A percentile compares a stretch with the other conserved stretches of the same genome.
phyloP scores from a whole-genome alignment of 257 asterid genomes.

The Apocynum venetum region DNA sequence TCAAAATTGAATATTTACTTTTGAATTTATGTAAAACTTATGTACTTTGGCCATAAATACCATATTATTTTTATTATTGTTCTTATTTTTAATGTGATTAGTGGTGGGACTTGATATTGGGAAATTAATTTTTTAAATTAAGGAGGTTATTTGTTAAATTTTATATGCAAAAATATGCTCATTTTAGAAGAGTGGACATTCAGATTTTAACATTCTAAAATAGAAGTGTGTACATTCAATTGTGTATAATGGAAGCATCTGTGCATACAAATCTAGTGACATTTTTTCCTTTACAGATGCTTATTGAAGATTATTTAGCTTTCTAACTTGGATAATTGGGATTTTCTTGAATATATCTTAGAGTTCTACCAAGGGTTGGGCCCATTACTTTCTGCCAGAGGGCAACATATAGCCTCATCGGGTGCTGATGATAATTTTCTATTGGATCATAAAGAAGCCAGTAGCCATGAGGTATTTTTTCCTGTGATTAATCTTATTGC shows the following conservation, averaged over 20 bases:
- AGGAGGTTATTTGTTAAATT: neutral
- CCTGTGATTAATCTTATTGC: neutral
- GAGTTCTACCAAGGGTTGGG: constrained; percentile 62
- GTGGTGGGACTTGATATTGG: neutral
- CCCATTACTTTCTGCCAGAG: constrained; percentile 64
- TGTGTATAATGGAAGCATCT: neutral
- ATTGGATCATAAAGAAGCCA: constrained; percentile 50
- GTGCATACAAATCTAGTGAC: too few relatives aligned
- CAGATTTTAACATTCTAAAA: neutral
- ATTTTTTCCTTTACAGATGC: neutral
- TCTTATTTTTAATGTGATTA: too few relatives aligned
- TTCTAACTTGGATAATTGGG: neutral
- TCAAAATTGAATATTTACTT: neutral
- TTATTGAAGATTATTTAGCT: neutral
- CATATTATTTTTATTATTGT: neutral
- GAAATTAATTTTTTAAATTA: neutral
- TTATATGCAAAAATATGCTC: neutral
- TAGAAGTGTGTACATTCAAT: neutral
- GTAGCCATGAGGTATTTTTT: constrained; percentile 50
- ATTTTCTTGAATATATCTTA: constrained; percentile 33
- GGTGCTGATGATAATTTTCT: constrained; percentile 63
- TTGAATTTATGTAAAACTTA: too few relatives aligned
- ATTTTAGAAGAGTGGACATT: too few relatives aligned
- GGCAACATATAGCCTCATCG: constrained; percentile 64
- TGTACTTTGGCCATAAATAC: neutral